Base-by-base conservation (phyloP, 1,284 basidiomycete genomes). In the Erythrobasidium hasegawianum region DNA sequence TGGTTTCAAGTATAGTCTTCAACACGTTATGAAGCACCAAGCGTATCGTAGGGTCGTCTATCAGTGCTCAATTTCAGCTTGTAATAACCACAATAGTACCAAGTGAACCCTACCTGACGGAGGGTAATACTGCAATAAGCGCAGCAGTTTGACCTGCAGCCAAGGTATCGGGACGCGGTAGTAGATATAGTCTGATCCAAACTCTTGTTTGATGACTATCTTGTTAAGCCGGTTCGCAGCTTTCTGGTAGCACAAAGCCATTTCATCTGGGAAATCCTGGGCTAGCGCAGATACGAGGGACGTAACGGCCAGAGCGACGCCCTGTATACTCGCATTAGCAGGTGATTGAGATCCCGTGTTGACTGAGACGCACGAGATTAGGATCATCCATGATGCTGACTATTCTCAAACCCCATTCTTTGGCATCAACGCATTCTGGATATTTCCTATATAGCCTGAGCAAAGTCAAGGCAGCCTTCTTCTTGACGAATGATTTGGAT, bases 81-180 rank as follows among this genome's bases (percentile, higher is more conserved):
- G n/a, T n/a, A n/a, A n/a, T n/a, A n/a, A n/a, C n/a, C n/a, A n/a
- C n/a, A n/a, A n/a, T n/a, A n/a, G n/a, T n/a, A n/a, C n/a, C n/a
- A n/a, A n/a, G n/a, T n/a, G n/a, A n/a, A n/a, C n/a, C 16, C 38
- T 50, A 92, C 91, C 90, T 71, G 92, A 87, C 1, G 93, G 90
- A 5, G 94, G 87, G 76, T 97, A 98, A 77, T 96, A 96, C 77
- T 98, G 96, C 52, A 99, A 78, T 29, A 99, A 78, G 16, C 93
- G 87, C 14, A 99, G 81, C 4, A 98, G 83, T 78, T 97, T 97
- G 71, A 97, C 90, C 80, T 98, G 95, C 29, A 98, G 81, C 96
- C 95, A 98, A 0, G 95, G 95, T 39, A 91, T 90, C 22, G 96
- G 96, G 2, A 97, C 90, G 78, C 91, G 91, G 80, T 99, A 98